Evolutionary conservation across 225 moss, liverwort and hornwort species (phyloP), one percentile per base, ranked within the genome.

Genomic region (Pseudisothecium myosuroides): DNA sequence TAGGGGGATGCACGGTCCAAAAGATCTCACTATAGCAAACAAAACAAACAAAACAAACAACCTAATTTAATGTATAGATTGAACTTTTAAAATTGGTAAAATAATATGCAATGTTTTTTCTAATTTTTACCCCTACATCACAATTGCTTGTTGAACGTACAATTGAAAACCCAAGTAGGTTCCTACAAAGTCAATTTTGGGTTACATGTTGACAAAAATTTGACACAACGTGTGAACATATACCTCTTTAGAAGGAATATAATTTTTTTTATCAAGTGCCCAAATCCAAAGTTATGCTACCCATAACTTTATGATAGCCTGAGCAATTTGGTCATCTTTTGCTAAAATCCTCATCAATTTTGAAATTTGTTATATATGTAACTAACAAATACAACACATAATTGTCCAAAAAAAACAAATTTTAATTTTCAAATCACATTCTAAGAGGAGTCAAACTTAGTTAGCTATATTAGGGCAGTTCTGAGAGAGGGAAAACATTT

Each of bases 261-360:
- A 4, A 22, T 18, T 37, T 67, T 37, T 67, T 67, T n/a, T 5
- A 67, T 67, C 0, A 2, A 0, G 2, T 67, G 6, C 22, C 0
- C 2, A 1, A 11, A 67, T 22, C 18, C 21, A 37, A 21, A 21
- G 21, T 12, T 67, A n/a, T n/a, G 12, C 2, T n/a, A 1, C 12
- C 12, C 1, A 5, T 1, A 21, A 67, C 4, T 22, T 67, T 67
- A 0, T 7, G 22, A 0, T 9, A 11, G 34, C n/a, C 0, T 1
- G 0, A 4, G 5, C 17, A 45, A 45, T 28, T 16, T 1, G 9
- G 11, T 7, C 31, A n/a, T n/a, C 21, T n/a, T 37, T n/a, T n/a
- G 11, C 31, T 22, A 68, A n/a, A 67, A 21, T 8, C 37, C 4
- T 68, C n/a, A 13, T 68, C 1, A 2, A n/a, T 39, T n/a, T n/a